phyloP scores from a whole-genome alignment of 192 early-diverging fungal species.

The Chytriomyces hyalinus region DNA sequence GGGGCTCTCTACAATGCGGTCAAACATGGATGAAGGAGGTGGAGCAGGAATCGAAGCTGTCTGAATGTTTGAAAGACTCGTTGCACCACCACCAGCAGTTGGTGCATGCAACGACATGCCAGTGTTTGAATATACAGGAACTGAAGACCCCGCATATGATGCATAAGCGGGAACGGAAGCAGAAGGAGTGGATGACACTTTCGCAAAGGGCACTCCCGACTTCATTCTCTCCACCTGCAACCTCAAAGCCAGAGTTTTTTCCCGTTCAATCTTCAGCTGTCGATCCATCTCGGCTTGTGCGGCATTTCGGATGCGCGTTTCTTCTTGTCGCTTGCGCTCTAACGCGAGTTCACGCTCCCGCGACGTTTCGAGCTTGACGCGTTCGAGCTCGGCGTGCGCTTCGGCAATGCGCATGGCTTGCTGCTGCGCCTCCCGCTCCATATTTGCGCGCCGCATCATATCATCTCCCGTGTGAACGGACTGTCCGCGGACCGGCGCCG shows the following conservation, averaged over 20 bases:
- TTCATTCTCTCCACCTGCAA: neutral
- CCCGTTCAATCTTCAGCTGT: slow-evolving; percentile 2
- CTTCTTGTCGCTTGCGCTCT: slow-evolving; percentile 6
- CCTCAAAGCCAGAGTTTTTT: neutral
- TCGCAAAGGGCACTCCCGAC: neutral
- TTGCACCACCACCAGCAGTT: no score
- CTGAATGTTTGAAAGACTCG: no score
- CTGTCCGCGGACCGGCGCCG: no score
- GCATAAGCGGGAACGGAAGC: no score
- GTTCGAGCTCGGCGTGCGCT: slow-evolving; percentile 17
- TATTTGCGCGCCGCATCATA: neutral
- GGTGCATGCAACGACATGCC: no score
- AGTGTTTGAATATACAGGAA: no score
- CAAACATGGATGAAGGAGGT: no score
- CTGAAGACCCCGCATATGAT: no score
- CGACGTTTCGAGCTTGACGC: neutral
- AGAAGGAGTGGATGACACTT: neutral
- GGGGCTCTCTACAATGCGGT: no score
- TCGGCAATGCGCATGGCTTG: slow-evolving; percentile 3
- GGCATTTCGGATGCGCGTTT: neutral
- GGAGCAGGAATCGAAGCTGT: no score
- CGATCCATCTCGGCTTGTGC: neutral
- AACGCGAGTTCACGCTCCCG: neutral
- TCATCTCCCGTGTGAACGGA: neutral
- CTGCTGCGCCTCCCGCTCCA: slow-evolving; percentile 1